Percentiles rank a stretch among this genome's conserved stretches.
These are phyloP conservation scores for Microdochium trichocladiopsis DNA, from an alignment of 2,329 filamentous ascomycete species.

Conservation along the genomic window DNA sequence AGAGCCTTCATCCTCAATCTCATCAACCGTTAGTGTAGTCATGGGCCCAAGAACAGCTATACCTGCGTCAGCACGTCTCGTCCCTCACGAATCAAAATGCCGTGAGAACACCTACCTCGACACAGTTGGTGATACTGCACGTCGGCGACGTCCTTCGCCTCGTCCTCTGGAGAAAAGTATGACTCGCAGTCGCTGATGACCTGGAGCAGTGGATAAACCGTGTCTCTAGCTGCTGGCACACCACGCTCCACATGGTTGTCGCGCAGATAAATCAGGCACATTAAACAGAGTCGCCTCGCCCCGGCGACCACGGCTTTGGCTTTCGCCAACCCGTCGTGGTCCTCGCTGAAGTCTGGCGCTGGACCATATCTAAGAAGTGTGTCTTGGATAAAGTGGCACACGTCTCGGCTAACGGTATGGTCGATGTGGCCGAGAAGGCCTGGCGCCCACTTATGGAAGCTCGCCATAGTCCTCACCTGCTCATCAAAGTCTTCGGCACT, in stretches of 20 bases:
- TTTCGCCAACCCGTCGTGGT: conserved; percentile 20
- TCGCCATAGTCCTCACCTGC: conserved; percentile 19
- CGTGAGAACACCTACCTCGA: conserved; percentile 27
- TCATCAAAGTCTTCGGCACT: conserved; percentile 14
- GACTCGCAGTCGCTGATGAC: conserved; percentile 32
- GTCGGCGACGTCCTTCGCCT: conserved; percentile 22
- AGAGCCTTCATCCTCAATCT: conserved; percentile 46
- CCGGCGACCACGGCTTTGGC: conserved; percentile 24
- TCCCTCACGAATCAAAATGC: not conserved
- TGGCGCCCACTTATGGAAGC: conserved; percentile 42
- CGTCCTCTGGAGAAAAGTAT: conserved; percentile 28
- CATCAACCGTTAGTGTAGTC: conserved; percentile 46
- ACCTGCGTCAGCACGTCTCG: conserved; percentile 8
- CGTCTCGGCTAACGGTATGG: conserved; percentile 27
- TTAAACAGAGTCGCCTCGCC: conserved; percentile 31
- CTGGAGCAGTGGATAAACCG: conserved; percentile 32
- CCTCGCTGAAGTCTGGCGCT: conserved; percentile 17
- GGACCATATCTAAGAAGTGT: conserved; percentile 32
- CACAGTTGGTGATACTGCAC: conserved; percentile 24
- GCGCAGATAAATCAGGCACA: conserved; percentile 37
- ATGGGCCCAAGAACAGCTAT: conserved; percentile 40
- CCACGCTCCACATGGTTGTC: conserved; percentile 36
- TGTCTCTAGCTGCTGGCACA: conserved; percentile 32
- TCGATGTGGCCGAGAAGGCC: conserved; percentile 41
- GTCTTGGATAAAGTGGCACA: conserved; percentile 35